These are phyloP conservation scores for Venturia nashicola DNA, from an alignment of 2,329 filamentous ascomycete species.

Conservation along the genomic window DNA sequence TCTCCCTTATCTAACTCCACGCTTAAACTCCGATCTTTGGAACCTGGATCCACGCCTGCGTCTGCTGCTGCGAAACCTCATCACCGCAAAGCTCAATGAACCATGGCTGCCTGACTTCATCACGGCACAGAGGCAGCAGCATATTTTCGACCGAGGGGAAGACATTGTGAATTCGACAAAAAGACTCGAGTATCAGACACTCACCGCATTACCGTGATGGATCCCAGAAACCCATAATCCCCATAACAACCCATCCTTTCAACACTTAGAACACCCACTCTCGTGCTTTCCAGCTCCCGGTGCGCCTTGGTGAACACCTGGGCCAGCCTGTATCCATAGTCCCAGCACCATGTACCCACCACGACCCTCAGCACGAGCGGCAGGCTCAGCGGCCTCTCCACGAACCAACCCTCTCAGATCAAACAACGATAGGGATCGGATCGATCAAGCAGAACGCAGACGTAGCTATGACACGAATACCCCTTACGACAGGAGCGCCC, in stretches of 20 bases:
- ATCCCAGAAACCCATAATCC: not conserved
- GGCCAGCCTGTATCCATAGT: not conserved
- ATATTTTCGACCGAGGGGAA: not conserved
- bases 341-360: conserved; percentile 6
- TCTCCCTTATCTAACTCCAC: not conserved
- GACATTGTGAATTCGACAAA: not conserved
- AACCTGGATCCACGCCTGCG: not conserved
- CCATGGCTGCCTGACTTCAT: conserved; percentile 3
- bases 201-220: conserved; percentile 2
- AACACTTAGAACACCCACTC: not conserved
- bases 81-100: not conserved
- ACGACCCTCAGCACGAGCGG: not conserved
- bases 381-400: conserved; percentile 7
- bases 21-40: not conserved
- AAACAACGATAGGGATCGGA: conserved; percentile 10
- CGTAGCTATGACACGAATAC: not conserved
- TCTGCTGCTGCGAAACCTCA: conserved; percentile 2
- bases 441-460: not conserved
- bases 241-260: not conserved
- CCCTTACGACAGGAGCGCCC: not conserved
- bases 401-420: conserved; percentile 10
- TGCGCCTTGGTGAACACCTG: not conserved
- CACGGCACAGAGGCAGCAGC: conserved; percentile 2
- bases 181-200: not conserved
- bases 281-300: not conserved